Base-by-base conservation (phyloP, 441 rosid species). In the Gossypium lobatum region DNA sequence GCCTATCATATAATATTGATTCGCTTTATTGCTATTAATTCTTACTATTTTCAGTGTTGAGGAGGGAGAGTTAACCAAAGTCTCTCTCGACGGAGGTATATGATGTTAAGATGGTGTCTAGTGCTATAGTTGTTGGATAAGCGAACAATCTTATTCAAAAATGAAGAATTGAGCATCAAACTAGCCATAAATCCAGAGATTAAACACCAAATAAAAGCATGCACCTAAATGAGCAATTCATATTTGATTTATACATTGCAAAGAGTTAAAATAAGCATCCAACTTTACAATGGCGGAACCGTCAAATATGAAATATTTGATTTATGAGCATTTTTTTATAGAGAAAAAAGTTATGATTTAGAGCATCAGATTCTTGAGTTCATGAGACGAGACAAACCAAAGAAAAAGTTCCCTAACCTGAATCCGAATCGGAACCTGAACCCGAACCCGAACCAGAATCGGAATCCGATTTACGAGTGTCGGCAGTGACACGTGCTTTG, bases 401-500 rank as follows among this genome's bases (percentile, higher is more conserved):
- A 17, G 17, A 6, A 60, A 1, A 28, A 61, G 25, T 21, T 1
- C 11, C 46, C 46, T 16, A 31, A 60, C 46, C 66, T 16, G 45
- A 60, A 60, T 20, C 34, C 26, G 61, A 72, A 34, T 81, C 84
- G 14, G 83, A 91, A 72, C 86, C 93, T 0, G 58, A 53, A 53
- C 13, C 58, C 9, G 58, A 53, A 53, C 7, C 3, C 23, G 58
- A 31, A 31, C 37, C 37, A 0, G 87, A 74, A 17, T 77, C 81
- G 0, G 90, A 88, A 72, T 77, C 84, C 26, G 89, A 77, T 3
- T 77, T 39, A 7, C 31, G 13, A 0, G 23, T 67, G 18, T 64
- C 26, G 2, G 52, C 64, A 48, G 77, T 1, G 6, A 9, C 28
- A 20, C 10, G 80, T 53, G 34, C 80, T 66, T 80, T 83, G 82